phyloP scores from a whole-genome alignment of 2,329 filamentous ascomycete species.

The Lachnellula subtilissima region DNA sequence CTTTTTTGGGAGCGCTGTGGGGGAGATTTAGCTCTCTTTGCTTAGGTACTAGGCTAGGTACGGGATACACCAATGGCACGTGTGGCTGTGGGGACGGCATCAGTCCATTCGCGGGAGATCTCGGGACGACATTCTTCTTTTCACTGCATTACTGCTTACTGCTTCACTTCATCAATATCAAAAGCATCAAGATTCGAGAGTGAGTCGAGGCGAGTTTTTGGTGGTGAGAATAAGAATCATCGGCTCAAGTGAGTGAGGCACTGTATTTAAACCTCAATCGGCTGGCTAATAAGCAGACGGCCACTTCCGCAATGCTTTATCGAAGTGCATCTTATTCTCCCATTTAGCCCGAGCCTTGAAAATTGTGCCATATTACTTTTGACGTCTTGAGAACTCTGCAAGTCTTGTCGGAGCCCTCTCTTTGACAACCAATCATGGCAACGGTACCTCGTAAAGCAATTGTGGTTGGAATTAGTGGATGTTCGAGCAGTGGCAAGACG shows the following conservation, averaged over 20 bases:
- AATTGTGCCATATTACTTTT: neutral
- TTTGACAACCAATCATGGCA: neutral
- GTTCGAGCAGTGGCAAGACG: slow-evolving; percentile 91
- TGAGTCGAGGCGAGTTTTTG: too few species aligned
- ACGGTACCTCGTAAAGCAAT: slow-evolving; percentile 34
- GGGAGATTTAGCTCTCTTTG: neutral
- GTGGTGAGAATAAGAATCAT: too few species aligned
- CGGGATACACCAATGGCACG: neutral
- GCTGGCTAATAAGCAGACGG: too few species aligned
- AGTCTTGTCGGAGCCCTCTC: neutral
- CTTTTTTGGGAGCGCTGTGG: neutral
- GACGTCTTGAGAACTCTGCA: neutral
- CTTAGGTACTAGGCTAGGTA: neutral
- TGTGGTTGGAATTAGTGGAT: slow-evolving; percentile 79
- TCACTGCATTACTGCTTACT: too few species aligned
- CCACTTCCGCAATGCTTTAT: too few species aligned
- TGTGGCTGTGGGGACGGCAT: neutral
- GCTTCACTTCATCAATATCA: too few species aligned
- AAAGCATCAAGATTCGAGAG: too few species aligned
- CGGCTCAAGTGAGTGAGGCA: too few species aligned
- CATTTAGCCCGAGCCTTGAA: too few species aligned
- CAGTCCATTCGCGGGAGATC: neutral
- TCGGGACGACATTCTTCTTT: too few species aligned
- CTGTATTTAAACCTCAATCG: too few species aligned
- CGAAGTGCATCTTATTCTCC: too few species aligned